These are phyloP conservation scores for Geranium rotundifolium DNA, from an alignment of 345 rosid species.

Conservation along the genomic window DNA sequence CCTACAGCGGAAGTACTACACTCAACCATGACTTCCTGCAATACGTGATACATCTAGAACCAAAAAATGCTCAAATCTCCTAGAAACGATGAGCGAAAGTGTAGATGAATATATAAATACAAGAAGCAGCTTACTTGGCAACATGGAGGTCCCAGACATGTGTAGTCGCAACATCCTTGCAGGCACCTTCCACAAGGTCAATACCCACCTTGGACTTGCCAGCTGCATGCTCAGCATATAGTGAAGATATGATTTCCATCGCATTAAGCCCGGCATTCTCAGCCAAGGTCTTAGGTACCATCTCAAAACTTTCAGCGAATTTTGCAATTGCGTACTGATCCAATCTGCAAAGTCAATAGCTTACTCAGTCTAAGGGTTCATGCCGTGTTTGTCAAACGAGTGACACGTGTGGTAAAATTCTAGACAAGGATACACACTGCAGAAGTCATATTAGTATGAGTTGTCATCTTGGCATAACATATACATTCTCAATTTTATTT, in stretches of 20 bases:
- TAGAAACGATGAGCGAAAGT: background rate
- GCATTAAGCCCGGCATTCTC: conserved; percentile 97
- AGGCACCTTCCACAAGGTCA: conserved; percentile 71
- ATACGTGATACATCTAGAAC: background rate
- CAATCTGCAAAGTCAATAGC: conserved; percentile 43
- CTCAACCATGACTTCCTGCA: conserved; percentile 2
- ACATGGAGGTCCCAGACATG: conserved; percentile 82
- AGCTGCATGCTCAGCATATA: conserved; percentile 84
- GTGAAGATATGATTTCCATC: conserved; percentile 83
- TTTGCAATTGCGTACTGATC: conserved; percentile 92
- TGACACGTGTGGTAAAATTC: background rate
- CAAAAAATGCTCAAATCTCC: background rate
- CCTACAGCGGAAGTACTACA: background rate
- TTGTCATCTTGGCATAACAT: background rate
- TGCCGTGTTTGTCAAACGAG: background rate
- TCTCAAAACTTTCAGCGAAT: conserved; percentile 96
- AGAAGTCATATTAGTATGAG: background rate
- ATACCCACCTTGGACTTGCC: conserved; percentile 85
- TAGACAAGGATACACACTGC: background rate
- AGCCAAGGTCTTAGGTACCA: conserved; percentile 79
- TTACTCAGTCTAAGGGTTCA: background rate
- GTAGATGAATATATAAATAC: background rate
- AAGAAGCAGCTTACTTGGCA: conserved; percentile 52
- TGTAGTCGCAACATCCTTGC: conserved; percentile 54
- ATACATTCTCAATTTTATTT: background rate